phyloP scores from a whole-genome alignment of 2,329 filamentous ascomycete species.

The Alternaria dauci region DNA sequence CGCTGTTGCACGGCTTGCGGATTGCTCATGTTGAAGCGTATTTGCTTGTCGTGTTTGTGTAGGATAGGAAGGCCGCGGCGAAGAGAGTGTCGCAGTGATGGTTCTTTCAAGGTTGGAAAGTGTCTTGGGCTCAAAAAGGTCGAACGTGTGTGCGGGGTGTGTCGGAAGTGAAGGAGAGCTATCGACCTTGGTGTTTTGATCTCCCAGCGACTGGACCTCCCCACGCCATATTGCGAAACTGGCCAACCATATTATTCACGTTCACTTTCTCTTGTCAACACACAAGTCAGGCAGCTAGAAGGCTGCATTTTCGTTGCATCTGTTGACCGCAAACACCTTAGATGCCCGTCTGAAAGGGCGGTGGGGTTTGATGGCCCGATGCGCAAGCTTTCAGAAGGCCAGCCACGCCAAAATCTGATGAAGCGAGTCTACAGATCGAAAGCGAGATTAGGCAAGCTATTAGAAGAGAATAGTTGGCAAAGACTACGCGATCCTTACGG shows the following conservation, averaged over 20 bases:
- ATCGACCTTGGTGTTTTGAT: neutral
- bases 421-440: neutral
- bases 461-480: neutral
- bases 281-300: neutral
- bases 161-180: neutral
- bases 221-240: neutral
- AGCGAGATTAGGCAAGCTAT: neutral
- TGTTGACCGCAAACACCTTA: neutral
- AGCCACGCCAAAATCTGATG: neutral
- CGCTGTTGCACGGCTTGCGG: neutral
- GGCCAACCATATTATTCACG: neutral
- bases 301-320: neutral
- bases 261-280: neutral
- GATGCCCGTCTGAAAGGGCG: neutral
- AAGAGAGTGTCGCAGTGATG: too few relatives aligned
- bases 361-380: neutral
- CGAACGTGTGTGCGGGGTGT: neutral
- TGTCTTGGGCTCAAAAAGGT: neutral
- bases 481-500: too few relatives aligned
- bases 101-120: accelerated
- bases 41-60: neutral
- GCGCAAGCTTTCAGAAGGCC: neutral
- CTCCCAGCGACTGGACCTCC: neutral
- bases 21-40: neutral
- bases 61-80: neutral